Percentiles rank a stretch among this genome's conserved stretches.
Conservation (phyloP, 495 filamentous ascomycete species). For the Immersiella caudata region DNA sequence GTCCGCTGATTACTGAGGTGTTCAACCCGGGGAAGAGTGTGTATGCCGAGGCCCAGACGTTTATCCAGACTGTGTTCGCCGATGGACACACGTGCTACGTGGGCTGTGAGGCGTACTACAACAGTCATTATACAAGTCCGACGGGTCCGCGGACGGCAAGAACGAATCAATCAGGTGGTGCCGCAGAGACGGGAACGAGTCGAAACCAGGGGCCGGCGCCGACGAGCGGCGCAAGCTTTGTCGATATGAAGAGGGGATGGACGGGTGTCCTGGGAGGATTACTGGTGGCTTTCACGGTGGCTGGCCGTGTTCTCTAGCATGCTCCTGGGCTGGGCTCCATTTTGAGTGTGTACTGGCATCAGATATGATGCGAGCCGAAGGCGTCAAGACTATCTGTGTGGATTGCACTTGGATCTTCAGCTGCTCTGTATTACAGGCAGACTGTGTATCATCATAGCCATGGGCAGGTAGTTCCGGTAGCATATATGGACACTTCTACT, state of each 20-base stretch:
- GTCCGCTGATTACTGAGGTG: not conserved
- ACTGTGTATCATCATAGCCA: too few species aligned
- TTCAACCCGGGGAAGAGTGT: not conserved
- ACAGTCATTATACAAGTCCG: slow-evolving; percentile 1
- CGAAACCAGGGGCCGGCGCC: not conserved
- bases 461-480: too few species aligned
- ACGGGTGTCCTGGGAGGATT: not conserved
- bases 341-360: too few species aligned
- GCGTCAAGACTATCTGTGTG: too few species aligned
- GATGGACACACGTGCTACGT: slow-evolving; percentile 1
- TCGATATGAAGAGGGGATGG: not conserved
- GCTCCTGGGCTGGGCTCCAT: too few species aligned
- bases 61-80: not conserved
- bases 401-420: too few species aligned
- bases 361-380: too few species aligned
- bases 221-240: not conserved
- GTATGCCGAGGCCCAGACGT: not conserved
- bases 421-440: too few species aligned
- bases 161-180: not conserved
- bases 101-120: not conserved
- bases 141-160: not conserved
- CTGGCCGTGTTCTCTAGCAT: not conserved
- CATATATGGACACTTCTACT: too few species aligned
- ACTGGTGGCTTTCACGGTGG: not conserved
- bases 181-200: not conserved